Percentiles rank a stretch among this genome's conserved stretches.
Conservation (phyloP, 306 rosid genomes). For the Astragalus glycyphyllos region DNA sequence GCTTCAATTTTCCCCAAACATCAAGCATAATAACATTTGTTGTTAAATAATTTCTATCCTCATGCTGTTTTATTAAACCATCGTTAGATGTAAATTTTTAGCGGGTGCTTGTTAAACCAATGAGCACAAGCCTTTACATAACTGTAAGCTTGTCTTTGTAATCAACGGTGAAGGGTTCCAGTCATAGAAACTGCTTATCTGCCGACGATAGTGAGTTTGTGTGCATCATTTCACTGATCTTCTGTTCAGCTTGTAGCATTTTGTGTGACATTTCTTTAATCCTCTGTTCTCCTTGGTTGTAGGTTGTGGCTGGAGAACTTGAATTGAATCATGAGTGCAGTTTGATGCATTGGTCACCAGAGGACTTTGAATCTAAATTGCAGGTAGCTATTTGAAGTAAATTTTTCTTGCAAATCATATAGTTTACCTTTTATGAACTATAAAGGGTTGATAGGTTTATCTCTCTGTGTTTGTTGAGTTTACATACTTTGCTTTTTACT, state of each 20-base stretch:
- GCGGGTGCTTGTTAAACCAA: background rate
- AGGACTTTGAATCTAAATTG: constrained; percentile 89
- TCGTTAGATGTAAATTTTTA: constrained; percentile 21
- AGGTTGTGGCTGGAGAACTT: constrained; percentile 98
- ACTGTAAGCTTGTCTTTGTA: background rate
- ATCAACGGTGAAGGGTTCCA: background rate
- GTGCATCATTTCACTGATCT: constrained; percentile 11
- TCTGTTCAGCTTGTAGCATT: constrained; percentile 23
- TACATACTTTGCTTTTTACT: background rate
- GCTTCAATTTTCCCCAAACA: constrained; percentile 10
- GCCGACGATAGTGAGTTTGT: too few species aligned
- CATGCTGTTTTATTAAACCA: background rate
- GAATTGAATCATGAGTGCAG: constrained; percentile 87
- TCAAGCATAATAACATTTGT: background rate
- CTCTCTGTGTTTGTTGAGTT: background rate
- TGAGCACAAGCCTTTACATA: background rate
- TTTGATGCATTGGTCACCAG: constrained; percentile 93
- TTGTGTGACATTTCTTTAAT: constrained; percentile 13
- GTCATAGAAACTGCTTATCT: background rate
- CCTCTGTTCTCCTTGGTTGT: constrained; percentile 39
- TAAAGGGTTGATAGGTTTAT: constrained; percentile 29
- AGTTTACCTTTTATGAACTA: background rate
- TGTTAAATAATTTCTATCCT: constrained; percentile 14
- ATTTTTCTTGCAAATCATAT: constrained; percentile 5
- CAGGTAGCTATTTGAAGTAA: constrained; percentile 61